phyloP scores from a whole-genome alignment of 495 filamentous ascomycete species.

The Letharia lupina region DNA sequence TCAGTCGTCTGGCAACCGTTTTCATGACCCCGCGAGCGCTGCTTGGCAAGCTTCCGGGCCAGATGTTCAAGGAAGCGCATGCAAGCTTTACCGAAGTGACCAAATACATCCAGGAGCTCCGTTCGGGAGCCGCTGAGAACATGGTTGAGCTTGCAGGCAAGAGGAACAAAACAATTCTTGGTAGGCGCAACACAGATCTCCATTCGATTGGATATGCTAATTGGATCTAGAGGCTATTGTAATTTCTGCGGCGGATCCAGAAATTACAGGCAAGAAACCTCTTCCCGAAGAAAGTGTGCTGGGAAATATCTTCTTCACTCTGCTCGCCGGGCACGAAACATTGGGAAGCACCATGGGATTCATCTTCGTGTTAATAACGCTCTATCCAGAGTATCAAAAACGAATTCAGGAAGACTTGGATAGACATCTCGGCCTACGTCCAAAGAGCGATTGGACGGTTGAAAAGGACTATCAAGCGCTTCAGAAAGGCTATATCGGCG shows the following conservation, averaged over 20 bases:
- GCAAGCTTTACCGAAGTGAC: background rate
- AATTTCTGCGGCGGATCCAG: background rate
- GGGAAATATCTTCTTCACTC: background rate
- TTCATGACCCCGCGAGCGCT: background rate
- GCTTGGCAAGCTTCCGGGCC: background rate
- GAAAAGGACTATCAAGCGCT: slow-evolving; percentile 2
- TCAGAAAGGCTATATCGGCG: background rate
- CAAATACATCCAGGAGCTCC: background rate
- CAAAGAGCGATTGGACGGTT: background rate
- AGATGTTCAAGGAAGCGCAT: background rate
- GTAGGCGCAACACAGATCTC: background rate
- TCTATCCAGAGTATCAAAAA: background rate
- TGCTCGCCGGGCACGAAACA: background rate
- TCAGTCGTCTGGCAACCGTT: background rate
- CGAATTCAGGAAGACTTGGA: background rate
- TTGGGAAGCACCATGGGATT: background rate
- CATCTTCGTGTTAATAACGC: background rate
- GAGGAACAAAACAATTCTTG: background rate
- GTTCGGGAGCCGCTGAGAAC: background rate
- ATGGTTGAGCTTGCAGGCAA: background rate
- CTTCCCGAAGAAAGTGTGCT: background rate
- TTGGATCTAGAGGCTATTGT: background rate
- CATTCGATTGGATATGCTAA: background rate
- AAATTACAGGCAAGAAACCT: background rate
- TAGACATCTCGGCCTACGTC: background rate